Percentiles rank a stretch among this genome's conserved stretches.
Evolutionary conservation across 1,284 basidiomycete species (phyloP).

Genomic region (Ganoderma sinense): DNA sequence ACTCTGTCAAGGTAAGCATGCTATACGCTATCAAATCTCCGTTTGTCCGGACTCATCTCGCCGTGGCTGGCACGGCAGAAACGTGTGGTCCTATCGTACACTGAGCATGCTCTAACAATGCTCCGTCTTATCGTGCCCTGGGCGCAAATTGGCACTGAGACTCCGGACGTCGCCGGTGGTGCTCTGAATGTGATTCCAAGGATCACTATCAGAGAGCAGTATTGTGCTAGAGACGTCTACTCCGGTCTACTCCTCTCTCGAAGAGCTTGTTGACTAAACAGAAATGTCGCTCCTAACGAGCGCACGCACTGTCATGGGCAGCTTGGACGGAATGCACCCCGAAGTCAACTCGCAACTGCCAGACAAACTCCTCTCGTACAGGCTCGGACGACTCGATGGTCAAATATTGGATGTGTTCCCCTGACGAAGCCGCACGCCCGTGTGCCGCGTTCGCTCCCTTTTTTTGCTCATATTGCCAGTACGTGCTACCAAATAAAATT

Average conservation of each 20-base stretch:
- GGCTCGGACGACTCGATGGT: no score
- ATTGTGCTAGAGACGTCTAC: background rate
- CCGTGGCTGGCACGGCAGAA: background rate
- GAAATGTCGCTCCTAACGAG: background rate
- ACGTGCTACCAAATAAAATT: no score
- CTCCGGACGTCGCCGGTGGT: background rate
- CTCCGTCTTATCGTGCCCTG: background rate
- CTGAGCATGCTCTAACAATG: background rate
- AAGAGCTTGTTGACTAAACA: background rate
- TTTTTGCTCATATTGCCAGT: no score
- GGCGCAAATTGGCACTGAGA: background rate
- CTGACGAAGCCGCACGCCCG: no score
- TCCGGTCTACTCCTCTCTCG: background rate
- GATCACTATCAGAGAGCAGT: background rate
- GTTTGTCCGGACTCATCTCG: background rate
- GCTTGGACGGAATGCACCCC: background rate
- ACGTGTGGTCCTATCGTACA: background rate
- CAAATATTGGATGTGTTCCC: no score
- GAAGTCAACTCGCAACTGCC: background rate
- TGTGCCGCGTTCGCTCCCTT: no score
- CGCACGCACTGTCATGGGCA: background rate
- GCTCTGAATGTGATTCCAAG: background rate
- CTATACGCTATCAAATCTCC: background rate
- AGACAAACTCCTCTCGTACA: background rate
- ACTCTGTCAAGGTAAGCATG: background rate